Evolutionary conservation across 2,329 filamentous ascomycete genomes (phyloP), one percentile per base, ranked within the genome.

Genomic region (Microcyclosporella mali): DNA sequence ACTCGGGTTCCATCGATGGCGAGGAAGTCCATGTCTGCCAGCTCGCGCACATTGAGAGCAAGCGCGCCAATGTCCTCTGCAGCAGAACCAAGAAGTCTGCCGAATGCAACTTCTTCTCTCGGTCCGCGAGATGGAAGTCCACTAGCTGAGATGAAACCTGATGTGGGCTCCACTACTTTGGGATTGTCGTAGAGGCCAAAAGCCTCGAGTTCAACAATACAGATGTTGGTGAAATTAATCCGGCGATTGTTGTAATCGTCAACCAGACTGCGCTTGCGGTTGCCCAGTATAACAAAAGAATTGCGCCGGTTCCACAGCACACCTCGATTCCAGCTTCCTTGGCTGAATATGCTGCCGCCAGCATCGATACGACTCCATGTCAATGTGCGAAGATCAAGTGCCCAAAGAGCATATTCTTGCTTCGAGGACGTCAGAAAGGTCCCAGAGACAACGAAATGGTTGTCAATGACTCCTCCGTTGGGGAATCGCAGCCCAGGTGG

Each of bases 111-210:
- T 58, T 71, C 56, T 43, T 74, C 37, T 14, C 43, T 53, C 25
- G 48, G 17, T 37, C 43, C 10, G 4, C 50, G 48, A 16, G 48
- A 41, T 9, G 60, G 56, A 8, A 87, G 69, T 66, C 75, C 84
- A 66, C 88, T 95, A 17, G 87, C 82, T 1, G 89, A 95, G 43
- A 84, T 74, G 63, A 92, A 95, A 8, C 82, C 84, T 1, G 88
- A 94, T 56, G 87, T 81, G 1, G 90, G 85, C 3, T 79, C 72
- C 1, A 75, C 79, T 61, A 83, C 85, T 51, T 89, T 80, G 9
- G 92, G 89, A 62, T 97, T 98, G 61, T 97, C 90, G 63, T 95
- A 97, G 33, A 98, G 81, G 1, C 92, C 92, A 69, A 97, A 98
- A 0, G 92, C 89, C 62, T 98, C 92, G 9, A 98, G 73, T 65